Evolutionary conservation across 331 rosid species (phyloP).

Genomic region (Rhamnella rubrinervis): DNA sequence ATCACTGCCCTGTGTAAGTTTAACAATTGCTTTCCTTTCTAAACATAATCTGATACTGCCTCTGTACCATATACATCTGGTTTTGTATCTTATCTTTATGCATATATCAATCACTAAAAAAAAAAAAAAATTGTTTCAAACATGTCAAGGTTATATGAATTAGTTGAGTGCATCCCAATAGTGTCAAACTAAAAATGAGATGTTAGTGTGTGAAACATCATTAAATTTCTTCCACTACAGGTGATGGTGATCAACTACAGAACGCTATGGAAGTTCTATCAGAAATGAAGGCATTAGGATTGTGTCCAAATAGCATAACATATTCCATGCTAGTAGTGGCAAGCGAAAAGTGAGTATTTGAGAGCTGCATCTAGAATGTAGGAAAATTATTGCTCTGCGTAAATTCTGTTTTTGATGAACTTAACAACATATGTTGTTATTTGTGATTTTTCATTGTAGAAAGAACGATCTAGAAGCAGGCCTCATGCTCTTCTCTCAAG

Average conservation of each 20-base stretch:
- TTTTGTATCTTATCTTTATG: not conserved
- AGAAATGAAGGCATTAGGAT: constrained; percentile 77
- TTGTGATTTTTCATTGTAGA: constrained; percentile 39
- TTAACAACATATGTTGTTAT: not conserved
- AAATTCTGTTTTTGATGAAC: not conserved
- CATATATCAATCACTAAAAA: not conserved
- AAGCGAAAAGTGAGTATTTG: constrained; percentile 70
- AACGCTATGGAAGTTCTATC: constrained; percentile 79
- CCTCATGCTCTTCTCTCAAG: constrained; percentile 70
- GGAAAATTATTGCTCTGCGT: constrained; percentile 11
- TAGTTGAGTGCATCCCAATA: constrained; percentile 7
- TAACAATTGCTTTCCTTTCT: constrained; percentile 2
- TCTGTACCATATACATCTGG: not conserved
- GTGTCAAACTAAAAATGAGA: constrained; percentile 22
- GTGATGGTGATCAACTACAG: constrained; percentile 82
- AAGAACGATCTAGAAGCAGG: constrained; percentile 77
- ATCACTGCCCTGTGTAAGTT: constrained; percentile 90
- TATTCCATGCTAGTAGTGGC: constrained; percentile 82
- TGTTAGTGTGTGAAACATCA: constrained; percentile 2
- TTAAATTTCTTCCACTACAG: constrained; percentile 43
- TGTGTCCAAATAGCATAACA: constrained; percentile 80
- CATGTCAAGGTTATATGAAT: not conserved
- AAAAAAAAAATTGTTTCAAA: not conserved
- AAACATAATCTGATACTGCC: not conserved
- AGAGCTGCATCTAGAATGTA: constrained; percentile 14